A percentile compares a stretch with the other conserved stretches of the same genome.
Conservation (phyloP, 2,329 filamentous ascomycete genomes). For the Talaromyces amestolkiae region DNA sequence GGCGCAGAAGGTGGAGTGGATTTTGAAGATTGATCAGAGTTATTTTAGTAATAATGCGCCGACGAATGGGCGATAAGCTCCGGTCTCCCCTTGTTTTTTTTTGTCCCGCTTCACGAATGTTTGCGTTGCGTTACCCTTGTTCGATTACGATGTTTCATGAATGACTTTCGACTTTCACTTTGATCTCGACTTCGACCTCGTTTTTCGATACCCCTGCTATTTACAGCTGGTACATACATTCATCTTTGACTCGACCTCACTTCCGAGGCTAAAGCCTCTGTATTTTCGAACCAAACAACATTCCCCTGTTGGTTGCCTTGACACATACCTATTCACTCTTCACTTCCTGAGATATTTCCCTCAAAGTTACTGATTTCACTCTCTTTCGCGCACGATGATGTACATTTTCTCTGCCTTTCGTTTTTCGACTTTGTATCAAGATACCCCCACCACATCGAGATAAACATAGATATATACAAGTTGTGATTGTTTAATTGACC, state of each 20-base stretch:
- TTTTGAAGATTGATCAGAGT: conserved; percentile 87
- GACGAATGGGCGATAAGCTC: conserved; percentile 18
- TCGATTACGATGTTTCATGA: neutral
- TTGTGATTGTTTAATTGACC: neutral
- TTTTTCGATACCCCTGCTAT: conserved; percentile 2
- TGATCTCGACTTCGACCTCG: neutral
- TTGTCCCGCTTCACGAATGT: neutral
- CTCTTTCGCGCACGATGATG: neutral
- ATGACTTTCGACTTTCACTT: neutral
- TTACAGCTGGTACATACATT: neutral
- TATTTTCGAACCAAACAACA: neutral
- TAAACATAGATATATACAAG: conserved; percentile 10
- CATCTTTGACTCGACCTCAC: neutral
- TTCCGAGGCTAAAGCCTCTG: neutral
- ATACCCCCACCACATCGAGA: conserved; percentile 7
- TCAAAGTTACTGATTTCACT: neutral
- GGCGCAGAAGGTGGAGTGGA: conserved; percentile 94
- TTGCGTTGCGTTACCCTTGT: neutral
- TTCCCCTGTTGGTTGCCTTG: neutral
- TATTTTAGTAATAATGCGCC: conserved; percentile 50
- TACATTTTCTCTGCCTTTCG: conserved; percentile 4
- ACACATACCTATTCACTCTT: neutral
- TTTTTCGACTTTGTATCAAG: conserved; percentile 11
- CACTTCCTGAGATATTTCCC: neutral
- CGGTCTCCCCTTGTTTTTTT: too few species aligned